Evolutionary conservation across 257 asterid genomes (phyloP), one percentile per base, ranked within the genome.

Genomic region (Oldenlandia corymbosa): DNA sequence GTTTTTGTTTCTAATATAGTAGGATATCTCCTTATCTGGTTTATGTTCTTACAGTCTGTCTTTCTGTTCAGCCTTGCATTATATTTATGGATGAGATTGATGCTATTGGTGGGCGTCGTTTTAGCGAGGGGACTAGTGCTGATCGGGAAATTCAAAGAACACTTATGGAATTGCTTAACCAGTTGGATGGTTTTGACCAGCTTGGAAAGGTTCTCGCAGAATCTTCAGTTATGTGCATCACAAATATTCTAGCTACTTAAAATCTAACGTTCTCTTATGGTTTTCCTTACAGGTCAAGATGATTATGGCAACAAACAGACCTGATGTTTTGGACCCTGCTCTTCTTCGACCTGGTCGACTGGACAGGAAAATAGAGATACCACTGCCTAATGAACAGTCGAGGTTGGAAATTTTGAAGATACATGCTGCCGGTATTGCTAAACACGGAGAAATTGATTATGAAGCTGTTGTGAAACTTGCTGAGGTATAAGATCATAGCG

Each of bases 61-160:
- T 20, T 48, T 58, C n/a, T 20, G 11, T 66, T 71, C 58, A 91
- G 98, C 96, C 98, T 18, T 91, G 98, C 85, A 91, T 91, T 74
- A 91, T 91, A 34, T 91, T 91, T 75, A 91, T 88, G 98, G 98
- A 88, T 66, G 96, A 91, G 88, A 91, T 91, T 49, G 96, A 91
- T 79, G 98, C 96, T 60, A 88, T 88, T 65, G 95, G 96, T 69
- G 98, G 98, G n/a, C 88, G 95, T 18, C 94, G 95, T 67, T 91
- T 91, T 73, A 91, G 96, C 31, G 98, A 88, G 76, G 98, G 98
- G 69, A 91, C 98, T 21, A 91, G 96, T 79, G 98, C 95, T 54
- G 96, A 91, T 68, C 94, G 96, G 69, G 98, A 91, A 78, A 91
- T 91, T 69, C 98, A 91, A 60, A 84, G 98, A 79, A 91, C 98